A percentile compares a stretch with the other conserved stretches of the same genome.
Conservation (phyloP, 768 basidiomycete genomes). For the Mycena galericulata region DNA sequence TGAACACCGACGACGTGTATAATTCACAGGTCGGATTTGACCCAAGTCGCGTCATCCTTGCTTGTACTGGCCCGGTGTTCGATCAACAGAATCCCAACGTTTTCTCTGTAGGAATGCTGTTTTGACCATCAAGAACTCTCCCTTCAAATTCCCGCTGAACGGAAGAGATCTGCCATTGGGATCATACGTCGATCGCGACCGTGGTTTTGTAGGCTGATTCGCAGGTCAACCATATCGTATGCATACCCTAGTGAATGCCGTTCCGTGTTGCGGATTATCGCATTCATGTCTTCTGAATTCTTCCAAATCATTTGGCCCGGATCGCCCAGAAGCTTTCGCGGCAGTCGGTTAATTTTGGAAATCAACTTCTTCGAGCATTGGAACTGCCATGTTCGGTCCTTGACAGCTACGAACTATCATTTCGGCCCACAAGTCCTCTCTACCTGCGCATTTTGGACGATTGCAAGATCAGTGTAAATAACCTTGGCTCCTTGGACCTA, state of each 20-base stretch:
- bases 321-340: not conserved
- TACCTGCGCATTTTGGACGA: not conserved
- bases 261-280: no score
- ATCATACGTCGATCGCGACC: not conserved
- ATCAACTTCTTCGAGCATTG: not conserved
- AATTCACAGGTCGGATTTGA: no score
- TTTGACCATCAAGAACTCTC: not conserved
- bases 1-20: no score
- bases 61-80: no score
- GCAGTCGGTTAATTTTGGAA: no score
- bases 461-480: no score
- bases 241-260: no score
- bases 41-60: no score
- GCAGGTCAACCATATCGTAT: not conserved
- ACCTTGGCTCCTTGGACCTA: no score
- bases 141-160: slow-evolving; percentile 1
- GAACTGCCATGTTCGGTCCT: not conserved
- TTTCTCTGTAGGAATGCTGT: not conserved
- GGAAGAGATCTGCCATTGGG: slow-evolving; percentile 8
- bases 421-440: not conserved
- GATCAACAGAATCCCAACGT: not conserved
- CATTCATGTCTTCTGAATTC: not conserved
- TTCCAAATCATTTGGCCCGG: no score
- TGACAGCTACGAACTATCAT: no score
- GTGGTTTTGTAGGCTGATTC: not conserved